Base-by-base conservation (phyloP, 805 yeast genomes). In the Barnettozyma botsteinii region DNA sequence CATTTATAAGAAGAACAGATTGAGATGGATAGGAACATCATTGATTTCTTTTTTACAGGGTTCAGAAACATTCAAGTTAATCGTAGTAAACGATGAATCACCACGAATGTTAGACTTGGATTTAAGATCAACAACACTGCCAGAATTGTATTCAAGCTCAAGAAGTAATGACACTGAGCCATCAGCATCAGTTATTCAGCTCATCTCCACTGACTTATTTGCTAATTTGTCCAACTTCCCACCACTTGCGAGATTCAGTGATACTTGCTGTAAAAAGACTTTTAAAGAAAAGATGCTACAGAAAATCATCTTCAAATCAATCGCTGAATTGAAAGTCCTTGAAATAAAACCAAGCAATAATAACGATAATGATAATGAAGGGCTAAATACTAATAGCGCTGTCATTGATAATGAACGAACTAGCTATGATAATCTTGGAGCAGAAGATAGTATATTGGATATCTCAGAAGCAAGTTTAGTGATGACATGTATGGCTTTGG, bases 1-100 rank as follows among this genome's bases (percentile, higher is more conserved):
- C 4, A 34, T 38, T 7, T 43, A 53, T 19, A 54, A 51, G 35
- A 56, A 47, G 2, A 46, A 66, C n/a, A 60, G 60, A 37, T 41
- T 65, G 17, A 55, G 68, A 44, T 66, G 72, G 72, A 49, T 56
- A 15, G 72, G 72, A 1, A 60, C 66, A 5, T 59, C 62, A 5
- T 51, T 61, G 36, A 53, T 64, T 2, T 56, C 67, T 0, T 56
- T 59, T 1, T 57, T n/a, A n/a, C n/a, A 58, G 36, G 66, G 67
- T 1, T 53, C 67, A 4, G 57, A 58, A 9, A 55, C 50, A 33
- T 56, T 66, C 40, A 62, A 63, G 31, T 47, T 66, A 7, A 33
- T 62, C 18, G 54, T 63, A 0, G 39, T 66, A 7, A 62, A 59
- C 37, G 65, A 65, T 35, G 50, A 52, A 8, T 52, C 55, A 38